phyloP scores from a whole-genome alignment of 441 rosid genomes.

The Croton laevigatus region DNA sequence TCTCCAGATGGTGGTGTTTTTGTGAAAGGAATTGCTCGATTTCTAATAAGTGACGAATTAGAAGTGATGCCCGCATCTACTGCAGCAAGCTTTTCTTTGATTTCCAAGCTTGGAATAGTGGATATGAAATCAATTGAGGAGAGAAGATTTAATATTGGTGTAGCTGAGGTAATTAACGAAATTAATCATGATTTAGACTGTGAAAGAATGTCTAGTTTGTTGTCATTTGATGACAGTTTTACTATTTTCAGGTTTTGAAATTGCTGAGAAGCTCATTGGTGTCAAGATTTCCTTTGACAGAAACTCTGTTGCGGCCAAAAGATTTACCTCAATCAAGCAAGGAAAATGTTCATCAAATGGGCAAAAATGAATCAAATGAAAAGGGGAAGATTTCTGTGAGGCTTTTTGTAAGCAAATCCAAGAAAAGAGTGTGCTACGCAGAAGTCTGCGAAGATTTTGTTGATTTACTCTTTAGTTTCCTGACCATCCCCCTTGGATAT shows the following conservation, averaged over 20 bases:
- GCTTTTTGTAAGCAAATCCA: conserved; percentile 28
- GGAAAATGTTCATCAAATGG: too few relatives aligned
- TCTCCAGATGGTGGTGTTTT: conserved; percentile 11
- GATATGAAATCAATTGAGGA: conserved; percentile 12
- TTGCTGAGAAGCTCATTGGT: conserved; percentile 20
- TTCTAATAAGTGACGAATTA: conserved; percentile 19
- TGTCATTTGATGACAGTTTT: not conserved
- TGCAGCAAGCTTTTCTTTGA: conserved; percentile 8
- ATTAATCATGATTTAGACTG: too few relatives aligned
- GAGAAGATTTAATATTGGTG: not conserved
- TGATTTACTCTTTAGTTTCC: conserved; percentile 33
- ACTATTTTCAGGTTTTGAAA: conserved; percentile 9
- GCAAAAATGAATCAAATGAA: not conserved
- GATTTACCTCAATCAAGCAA: not conserved
- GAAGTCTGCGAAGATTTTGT: conserved; percentile 29
- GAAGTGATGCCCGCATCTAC: conserved; percentile 19
- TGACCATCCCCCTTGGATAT: conserved; percentile 28
- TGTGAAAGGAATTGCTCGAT: conserved; percentile 10
- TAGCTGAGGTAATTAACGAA: conserved; percentile 6
- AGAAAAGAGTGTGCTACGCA: conserved; percentile 23
- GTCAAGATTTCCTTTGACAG: conserved; percentile 24
- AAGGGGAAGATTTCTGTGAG: conserved; percentile 15
- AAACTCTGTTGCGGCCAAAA: conserved; percentile 14
- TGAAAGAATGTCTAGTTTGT: too few relatives aligned
- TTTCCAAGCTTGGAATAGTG: conserved; percentile 19